These are phyloP conservation scores for Pittosporum tobira DNA, from an alignment of 129 eudicot genomes.

Conservation along the genomic window DNA sequence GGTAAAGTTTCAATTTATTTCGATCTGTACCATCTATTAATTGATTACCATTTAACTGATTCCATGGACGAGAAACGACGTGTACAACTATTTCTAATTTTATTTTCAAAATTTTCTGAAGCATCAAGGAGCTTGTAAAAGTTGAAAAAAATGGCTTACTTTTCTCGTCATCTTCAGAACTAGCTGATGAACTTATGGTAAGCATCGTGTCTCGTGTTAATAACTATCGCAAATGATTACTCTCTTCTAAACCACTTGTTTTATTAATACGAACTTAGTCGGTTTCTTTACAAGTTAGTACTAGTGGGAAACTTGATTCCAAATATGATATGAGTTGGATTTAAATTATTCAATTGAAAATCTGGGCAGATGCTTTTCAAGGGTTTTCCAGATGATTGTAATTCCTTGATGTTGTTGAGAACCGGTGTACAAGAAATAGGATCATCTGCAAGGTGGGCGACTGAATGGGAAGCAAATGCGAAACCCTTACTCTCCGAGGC, in stretches of 20 bases:
- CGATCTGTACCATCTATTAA: neutral
- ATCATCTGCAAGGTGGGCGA: constrained; percentile 66
- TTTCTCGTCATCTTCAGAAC: constrained; percentile 82
- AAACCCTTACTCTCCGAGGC: constrained; percentile 75
- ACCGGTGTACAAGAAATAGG: constrained; percentile 53
- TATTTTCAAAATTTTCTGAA: constrained; percentile 19
- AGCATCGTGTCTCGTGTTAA: constrained; percentile 10
- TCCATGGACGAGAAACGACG: neutral
- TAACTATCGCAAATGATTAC: neutral
- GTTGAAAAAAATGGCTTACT: constrained; percentile 79
- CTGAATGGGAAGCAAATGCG: constrained; percentile 91
- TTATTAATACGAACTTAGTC: too few species aligned
- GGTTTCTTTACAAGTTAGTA: too few species aligned
- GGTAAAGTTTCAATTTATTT: constrained; percentile 37
- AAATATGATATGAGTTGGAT: neutral
- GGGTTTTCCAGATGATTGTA: constrained; percentile 70
- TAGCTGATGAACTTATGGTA: constrained; percentile 91
- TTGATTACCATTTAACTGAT: neutral
- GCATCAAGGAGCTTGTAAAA: constrained; percentile 86
- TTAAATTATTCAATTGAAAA: neutral
- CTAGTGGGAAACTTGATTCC: neutral
- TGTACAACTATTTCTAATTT: too few species aligned
- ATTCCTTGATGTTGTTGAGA: constrained; percentile 43
- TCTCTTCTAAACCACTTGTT: neutral
- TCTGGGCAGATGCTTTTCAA: constrained; percentile 69